phyloP scores from a whole-genome alignment of 768 basidiomycete genomes.

The Paxillus ammoniavirescens region DNA sequence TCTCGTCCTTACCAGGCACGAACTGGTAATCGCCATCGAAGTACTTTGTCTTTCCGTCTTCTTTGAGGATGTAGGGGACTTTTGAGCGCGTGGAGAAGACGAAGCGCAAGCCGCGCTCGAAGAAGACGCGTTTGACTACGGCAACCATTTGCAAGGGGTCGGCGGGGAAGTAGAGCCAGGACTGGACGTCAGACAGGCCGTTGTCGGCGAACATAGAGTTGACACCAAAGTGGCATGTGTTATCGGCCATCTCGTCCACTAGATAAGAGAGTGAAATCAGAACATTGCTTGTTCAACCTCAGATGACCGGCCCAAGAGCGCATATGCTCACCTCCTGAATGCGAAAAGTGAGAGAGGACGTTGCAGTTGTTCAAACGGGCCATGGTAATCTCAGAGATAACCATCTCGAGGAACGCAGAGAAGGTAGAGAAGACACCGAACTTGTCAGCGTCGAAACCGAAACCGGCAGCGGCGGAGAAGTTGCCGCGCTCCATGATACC shows the following conservation, averaged over 20 bases:
- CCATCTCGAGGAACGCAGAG: constrained; percentile 91
- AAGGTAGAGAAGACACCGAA: constrained; percentile 90
- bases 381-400: constrained; percentile 87
- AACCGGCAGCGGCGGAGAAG: constrained; percentile 82
- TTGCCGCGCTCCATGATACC: constrained; percentile 88
- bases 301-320: background rate
- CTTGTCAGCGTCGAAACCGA: constrained; percentile 79
- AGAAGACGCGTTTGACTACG: constrained; percentile 75
- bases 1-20: constrained; percentile 81
- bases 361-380: constrained; percentile 90
- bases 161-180: constrained; percentile 86
- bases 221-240: constrained; percentile 66
- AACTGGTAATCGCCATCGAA: constrained; percentile 76
- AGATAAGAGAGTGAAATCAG: background rate
- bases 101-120: constrained; percentile 79
- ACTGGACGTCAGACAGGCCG: constrained; percentile 75
- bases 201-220: constrained; percentile 90
- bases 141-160: constrained; percentile 80
- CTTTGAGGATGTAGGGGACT: constrained; percentile 82
- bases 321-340: constrained; percentile 65
- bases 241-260: constrained; percentile 74
- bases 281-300: background rate
- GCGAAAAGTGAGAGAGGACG: constrained; percentile 85
- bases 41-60: constrained; percentile 63
- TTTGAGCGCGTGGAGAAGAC: constrained; percentile 89